Evolutionary conservation across 148 eudicot genomes (phyloP), one percentile per base, ranked within the genome.

Genomic region (Vaccinium vitisidaea): DNA sequence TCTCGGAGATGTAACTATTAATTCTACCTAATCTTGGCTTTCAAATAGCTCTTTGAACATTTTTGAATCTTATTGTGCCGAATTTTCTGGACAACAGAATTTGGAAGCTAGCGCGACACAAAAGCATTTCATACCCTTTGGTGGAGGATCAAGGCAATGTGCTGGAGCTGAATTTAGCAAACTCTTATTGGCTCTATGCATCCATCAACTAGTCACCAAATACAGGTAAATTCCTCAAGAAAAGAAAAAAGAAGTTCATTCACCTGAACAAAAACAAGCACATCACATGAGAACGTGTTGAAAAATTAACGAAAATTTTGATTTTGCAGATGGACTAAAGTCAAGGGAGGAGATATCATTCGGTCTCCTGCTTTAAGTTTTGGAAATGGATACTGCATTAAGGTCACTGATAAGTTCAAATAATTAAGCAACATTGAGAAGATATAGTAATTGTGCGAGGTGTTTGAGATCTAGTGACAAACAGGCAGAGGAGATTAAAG

Each of bases 131-230:
- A 69, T 23, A 23, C 13, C 74, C 32, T 69, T 69, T 69, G 74
- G 39, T 69, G 74, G 74, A 69, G 39, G 74, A 69, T 10, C 13
- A n/a, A 69, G 74, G 74, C 74, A n/a, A 69, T 69, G 74, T 69
- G 30, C 74, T 10, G 74, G 74, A 10, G 30, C 74, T 23, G 74
- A 69, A 8, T 69, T 32, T 27, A 69, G 74, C 32, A 69, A 69
- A 27, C 30, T 69, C 13, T 23, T 69, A 23, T 7, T 69, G 74
- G 12, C 74, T 27, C 4, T 27, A 3, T 69, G 6, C 25, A 25
- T 69, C 32, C 74, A 69, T 69, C 36, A 10, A 7, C 25, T 69
- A 32, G 74, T 69, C 74, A 69, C 74, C 74, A 69, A 69, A 23
- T 69, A 69, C 32, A 69, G 74, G 74, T 69, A 69, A 67, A 5